phyloP scores from a whole-genome alignment of 140 eudicot species.

The Stevia rebaudiana region DNA sequence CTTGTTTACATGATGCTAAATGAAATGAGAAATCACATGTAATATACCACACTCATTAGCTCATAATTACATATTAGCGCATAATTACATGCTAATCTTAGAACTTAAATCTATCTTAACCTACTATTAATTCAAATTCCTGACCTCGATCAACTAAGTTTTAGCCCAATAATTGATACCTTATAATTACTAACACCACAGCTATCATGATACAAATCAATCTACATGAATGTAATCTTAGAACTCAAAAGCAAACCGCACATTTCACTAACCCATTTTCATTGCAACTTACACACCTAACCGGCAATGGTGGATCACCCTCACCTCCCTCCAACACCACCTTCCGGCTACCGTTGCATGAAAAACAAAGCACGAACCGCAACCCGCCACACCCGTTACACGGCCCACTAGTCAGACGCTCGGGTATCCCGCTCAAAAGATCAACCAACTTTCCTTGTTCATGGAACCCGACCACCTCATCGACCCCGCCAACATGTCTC shows the following conservation, averaged over 20 bases:
- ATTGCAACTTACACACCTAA: constrained; percentile 57
- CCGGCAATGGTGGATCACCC: not conserved
- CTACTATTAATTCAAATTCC: too few relatives aligned
- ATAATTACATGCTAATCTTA: not conserved
- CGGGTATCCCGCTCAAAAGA: constrained; percentile 45
- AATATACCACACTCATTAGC: too few relatives aligned
- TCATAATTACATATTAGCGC: too few relatives aligned
- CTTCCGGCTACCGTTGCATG: constrained; percentile 64
- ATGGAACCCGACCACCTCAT: constrained; percentile 57
- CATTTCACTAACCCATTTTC: constrained; percentile 78
- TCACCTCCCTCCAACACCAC: constrained; percentile 23
- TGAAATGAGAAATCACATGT: too few relatives aligned
- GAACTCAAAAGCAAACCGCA: constrained; percentile 38
- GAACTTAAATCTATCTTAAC: too few relatives aligned
- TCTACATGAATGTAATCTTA: not conserved
- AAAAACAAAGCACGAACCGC: constrained; percentile 53
- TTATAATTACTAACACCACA: too few relatives aligned
- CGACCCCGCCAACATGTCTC: constrained; percentile 45
- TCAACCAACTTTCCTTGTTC: constrained; percentile 25
- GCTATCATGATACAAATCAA: too few relatives aligned
- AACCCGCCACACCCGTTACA: constrained; percentile 64
- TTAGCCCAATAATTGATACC: too few relatives aligned
- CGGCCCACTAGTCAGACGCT: constrained; percentile 16
- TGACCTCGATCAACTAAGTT: too few relatives aligned
- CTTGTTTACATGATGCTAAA: too few relatives aligned